Evolutionary conservation across 768 basidiomycete genomes (phyloP).

Genomic region (Chiua virens): DNA sequence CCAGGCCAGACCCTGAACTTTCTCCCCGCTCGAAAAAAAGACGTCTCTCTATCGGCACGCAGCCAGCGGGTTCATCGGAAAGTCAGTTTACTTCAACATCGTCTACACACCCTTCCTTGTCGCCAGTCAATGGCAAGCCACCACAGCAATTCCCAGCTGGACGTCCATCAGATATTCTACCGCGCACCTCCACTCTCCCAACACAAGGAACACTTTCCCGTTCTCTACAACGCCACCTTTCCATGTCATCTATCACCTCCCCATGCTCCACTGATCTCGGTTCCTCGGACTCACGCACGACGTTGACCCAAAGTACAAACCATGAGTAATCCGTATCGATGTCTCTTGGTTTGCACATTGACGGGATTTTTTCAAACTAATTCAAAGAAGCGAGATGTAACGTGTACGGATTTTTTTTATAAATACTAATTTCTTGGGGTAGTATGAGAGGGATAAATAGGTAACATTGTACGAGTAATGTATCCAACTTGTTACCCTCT

Average conservation of each 20-base stretch:
- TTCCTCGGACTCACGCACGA: conserved; percentile 24
- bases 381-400: conserved; percentile 1
- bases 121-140: conserved; percentile 29
- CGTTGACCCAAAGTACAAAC: conserved; percentile 16
- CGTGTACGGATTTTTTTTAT: conserved; percentile 7
- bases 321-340: conserved; percentile 5
- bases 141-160: conserved; percentile 33
- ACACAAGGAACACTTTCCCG: conserved; percentile 16
- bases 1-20: neutral
- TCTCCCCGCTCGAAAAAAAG: conserved; percentile 29
- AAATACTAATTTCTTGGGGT: conserved; percentile 4
- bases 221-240: conserved; percentile 27
- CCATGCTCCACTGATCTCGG: conserved; percentile 5
- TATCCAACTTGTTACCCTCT: conserved; percentile 22
- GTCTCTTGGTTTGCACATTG: too few species aligned
- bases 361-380: neutral
- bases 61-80: conserved; percentile 1
- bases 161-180: conserved; percentile 7
- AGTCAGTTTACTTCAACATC: conserved; percentile 5
- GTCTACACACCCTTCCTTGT: conserved; percentile 12
- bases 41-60: conserved; percentile 15
- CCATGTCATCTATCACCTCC: conserved; percentile 24
- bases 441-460: conserved; percentile 2
- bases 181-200: neutral
- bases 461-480: conserved; percentile 26